Evolutionary conservation across 331 rosid species (phyloP).

Genomic region (Cucumis variabilis): DNA sequence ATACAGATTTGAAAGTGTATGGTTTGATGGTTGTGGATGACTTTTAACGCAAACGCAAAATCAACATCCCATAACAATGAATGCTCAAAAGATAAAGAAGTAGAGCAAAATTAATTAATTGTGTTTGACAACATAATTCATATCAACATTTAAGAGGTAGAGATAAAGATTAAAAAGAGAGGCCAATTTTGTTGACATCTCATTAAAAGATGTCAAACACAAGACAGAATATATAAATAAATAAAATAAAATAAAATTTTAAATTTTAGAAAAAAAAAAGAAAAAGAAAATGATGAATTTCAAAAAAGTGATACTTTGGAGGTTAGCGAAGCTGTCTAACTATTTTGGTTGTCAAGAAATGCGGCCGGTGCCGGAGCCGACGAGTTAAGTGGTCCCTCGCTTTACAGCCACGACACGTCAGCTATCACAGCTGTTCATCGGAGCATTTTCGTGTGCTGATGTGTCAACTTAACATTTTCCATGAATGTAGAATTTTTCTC

Average conservation of each 20-base stretch:
- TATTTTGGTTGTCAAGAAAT: neutral
- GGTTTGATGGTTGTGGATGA: neutral
- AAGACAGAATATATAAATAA: neutral
- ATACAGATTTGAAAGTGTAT: no score
- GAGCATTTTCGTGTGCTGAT: neutral
- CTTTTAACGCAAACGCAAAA: neutral
- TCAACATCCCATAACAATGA: neutral
- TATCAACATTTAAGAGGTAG: neutral
- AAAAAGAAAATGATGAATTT: slow-evolving; percentile 1
- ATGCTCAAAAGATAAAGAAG: neutral
- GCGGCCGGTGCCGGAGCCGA: slow-evolving; percentile 10
- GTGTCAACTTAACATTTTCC: no score
- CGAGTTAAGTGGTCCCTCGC: neutral
- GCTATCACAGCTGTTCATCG: neutral
- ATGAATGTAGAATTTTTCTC: neutral
- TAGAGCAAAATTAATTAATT: no score
- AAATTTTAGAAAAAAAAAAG: no score
- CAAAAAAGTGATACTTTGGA: slow-evolving; percentile 24
- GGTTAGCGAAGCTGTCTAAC: neutral
- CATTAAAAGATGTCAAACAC: slow-evolving; percentile 21
- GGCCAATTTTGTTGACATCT: neutral
- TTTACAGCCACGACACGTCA: neutral
- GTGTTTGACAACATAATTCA: neutral
- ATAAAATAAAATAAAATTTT: no score
- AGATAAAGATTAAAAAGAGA: neutral